phyloP scores from a whole-genome alignment of 306 rosid genomes.

The Lathyrus sativus region DNA sequence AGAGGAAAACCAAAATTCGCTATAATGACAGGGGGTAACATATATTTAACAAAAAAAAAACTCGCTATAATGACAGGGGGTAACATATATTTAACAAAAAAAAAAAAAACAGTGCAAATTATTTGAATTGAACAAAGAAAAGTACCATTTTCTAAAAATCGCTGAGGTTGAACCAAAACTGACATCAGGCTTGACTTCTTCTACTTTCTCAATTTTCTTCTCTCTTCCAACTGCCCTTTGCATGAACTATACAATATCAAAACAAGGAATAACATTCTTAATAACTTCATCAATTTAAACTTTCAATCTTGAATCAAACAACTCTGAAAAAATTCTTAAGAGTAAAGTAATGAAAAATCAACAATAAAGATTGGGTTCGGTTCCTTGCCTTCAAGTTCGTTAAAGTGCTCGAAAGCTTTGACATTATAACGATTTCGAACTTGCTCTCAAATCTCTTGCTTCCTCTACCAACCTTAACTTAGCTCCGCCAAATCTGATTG shows the following conservation, averaged over 20 bases:
- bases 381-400: slow-evolving; percentile 74
- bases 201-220: slow-evolving; percentile 55
- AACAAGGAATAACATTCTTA: neutral
- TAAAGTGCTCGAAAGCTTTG: slow-evolving; percentile 68
- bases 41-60: too few species aligned
- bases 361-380: neutral
- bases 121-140: slow-evolving; percentile 6
- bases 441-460: neutral
- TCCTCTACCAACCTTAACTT: slow-evolving; percentile 30
- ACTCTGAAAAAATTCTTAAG: neutral
- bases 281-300: neutral
- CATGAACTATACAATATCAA: slow-evolving; percentile 64
- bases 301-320: slow-evolving; percentile 1
- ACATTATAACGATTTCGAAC: slow-evolving; percentile 44
- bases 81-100: too few species aligned
- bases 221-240: slow-evolving; percentile 77
- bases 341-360: neutral
- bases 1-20: too few species aligned
- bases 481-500: slow-evolving; percentile 31
- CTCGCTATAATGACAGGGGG: too few species aligned
- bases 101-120: neutral
- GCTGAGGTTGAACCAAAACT: slow-evolving; percentile 45
- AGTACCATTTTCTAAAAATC: slow-evolving; percentile 60
- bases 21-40: too few species aligned
- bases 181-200: slow-evolving; percentile 50